Percentiles rank a stretch among this genome's conserved stretches.
Conservation (phyloP, 441 rosid genomes). For the Pelargonium fulgidum region DNA sequence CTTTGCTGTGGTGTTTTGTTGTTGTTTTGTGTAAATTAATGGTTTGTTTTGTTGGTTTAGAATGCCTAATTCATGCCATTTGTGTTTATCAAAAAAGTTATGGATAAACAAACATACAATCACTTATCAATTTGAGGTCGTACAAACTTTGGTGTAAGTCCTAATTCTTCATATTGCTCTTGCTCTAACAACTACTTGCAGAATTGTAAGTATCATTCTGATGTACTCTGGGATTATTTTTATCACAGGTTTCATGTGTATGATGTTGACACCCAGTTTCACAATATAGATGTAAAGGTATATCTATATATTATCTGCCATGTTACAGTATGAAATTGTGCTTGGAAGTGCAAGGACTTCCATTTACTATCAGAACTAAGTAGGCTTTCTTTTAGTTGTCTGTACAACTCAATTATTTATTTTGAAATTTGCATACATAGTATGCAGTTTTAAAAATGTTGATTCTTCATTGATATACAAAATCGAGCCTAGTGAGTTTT, state of each 20-base stretch:
- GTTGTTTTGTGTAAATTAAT: too few species aligned
- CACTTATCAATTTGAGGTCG: slow-evolving; percentile 61
- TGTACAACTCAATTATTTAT: neutral
- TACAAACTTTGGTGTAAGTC: slow-evolving; percentile 79
- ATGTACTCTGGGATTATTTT: slow-evolving; percentile 18
- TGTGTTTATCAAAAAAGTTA: too few species aligned
- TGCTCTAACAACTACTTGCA: neutral
- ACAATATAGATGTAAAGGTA: slow-evolving; percentile 69
- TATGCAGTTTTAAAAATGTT: neutral
- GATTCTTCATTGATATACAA: neutral
- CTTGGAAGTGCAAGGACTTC: neutral
- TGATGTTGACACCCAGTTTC: slow-evolving; percentile 80
- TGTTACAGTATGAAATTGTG: neutral
- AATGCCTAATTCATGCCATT: too few species aligned
- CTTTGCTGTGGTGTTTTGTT: too few species aligned
- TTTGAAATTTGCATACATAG: neutral
- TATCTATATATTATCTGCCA: neutral
- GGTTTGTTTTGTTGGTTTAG: too few species aligned
- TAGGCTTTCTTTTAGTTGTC: neutral
- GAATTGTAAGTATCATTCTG: slow-evolving; percentile 13
- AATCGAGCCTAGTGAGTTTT: neutral
- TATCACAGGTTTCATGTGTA: slow-evolving; percentile 54
- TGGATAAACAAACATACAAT: slow-evolving; percentile 57
- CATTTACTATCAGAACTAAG: neutral
- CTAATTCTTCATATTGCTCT: slow-evolving; percentile 1